A percentile compares a stretch with the other conserved stretches of the same genome.
Evolutionary conservation across 305 asterid species (phyloP).

Genomic region (Solanum hybrid): DNA sequence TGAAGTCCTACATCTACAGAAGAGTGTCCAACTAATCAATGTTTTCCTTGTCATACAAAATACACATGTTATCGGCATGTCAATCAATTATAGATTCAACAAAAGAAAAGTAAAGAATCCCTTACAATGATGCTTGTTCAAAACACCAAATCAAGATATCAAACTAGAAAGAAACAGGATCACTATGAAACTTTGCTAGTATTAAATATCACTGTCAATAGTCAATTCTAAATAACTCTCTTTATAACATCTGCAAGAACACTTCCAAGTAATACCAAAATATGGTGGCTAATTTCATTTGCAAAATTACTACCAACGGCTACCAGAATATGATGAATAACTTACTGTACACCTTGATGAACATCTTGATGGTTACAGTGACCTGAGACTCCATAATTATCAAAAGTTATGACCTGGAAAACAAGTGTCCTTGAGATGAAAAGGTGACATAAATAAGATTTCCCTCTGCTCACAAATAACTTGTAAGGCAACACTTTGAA

Average conservation of each 20-base stretch:
- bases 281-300: not conserved
- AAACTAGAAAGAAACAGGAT: not conserved
- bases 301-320: not conserved
- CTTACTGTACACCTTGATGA: slow-evolving; percentile 71
- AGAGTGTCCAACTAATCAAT: not conserved
- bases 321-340: slow-evolving; percentile 5
- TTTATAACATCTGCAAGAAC: not conserved
- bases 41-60: not conserved
- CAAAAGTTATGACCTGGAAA: slow-evolving; percentile 72
- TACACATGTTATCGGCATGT: not conserved
- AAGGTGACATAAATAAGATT: not conserved
- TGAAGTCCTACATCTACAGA: not conserved
- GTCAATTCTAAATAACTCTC: not conserved
- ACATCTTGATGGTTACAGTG: slow-evolving; percentile 89
- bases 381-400: slow-evolving; percentile 76
- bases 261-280: not conserved
- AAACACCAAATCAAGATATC: not conserved
- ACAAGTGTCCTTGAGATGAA: not conserved
- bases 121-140: not conserved
- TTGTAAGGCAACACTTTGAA: not conserved
- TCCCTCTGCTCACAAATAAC: not conserved
- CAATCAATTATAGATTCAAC: not conserved
- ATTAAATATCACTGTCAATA: not conserved
- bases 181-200: not conserved
- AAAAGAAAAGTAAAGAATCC: not conserved